Percentiles rank a stretch among this genome's conserved stretches.
phyloP scores from a whole-genome alignment of 2,329 filamentous ascomycete genomes.

The Erysiphe pulchra region DNA sequence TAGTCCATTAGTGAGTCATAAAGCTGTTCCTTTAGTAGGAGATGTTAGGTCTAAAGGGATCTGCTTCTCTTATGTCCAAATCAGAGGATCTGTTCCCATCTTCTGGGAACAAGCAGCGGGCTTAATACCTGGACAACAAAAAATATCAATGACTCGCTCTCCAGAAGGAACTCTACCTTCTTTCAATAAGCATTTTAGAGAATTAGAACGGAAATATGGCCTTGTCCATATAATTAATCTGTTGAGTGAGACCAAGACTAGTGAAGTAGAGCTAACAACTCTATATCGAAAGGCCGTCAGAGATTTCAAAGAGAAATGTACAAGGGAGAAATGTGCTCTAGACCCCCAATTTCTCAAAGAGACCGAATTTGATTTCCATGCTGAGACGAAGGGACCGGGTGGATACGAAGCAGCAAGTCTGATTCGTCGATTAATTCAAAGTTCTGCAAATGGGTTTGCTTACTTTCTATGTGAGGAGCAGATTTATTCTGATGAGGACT shows the following conservation, averaged over 20 bases:
- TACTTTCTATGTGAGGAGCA: constrained; percentile 65
- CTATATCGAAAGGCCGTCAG: constrained; percentile 56
- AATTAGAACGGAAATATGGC: constrained; percentile 67
- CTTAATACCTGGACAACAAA: constrained; percentile 74
- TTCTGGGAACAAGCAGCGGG: constrained; percentile 94
- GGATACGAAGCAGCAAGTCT: constrained; percentile 80
- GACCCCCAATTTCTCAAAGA: constrained; percentile 54
- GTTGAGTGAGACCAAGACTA: constrained; percentile 68
- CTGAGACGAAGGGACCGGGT: constrained; percentile 62
- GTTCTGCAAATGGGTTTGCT: constrained; percentile 68
- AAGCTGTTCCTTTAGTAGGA: constrained; percentile 1
- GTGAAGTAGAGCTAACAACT: constrained; percentile 60
- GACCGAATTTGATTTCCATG: constrained; percentile 91
- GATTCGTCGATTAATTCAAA: constrained; percentile 53
- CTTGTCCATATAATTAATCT: constrained; percentile 83
- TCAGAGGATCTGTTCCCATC: constrained; percentile 75
- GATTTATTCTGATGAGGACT: constrained; percentile 16
- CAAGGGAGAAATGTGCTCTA: constrained; percentile 24
- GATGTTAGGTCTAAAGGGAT: constrained; percentile 22
- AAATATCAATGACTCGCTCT: constrained; percentile 74
- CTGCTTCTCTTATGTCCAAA: constrained; percentile 81
- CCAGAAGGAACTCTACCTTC: constrained; percentile 77
- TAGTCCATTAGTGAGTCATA: constrained; percentile 29
- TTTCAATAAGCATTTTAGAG: constrained; percentile 83
- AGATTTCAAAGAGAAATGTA: constrained; percentile 43